Conservation (phyloP, 768 basidiomycete species). For the Hericium coralloides region DNA sequence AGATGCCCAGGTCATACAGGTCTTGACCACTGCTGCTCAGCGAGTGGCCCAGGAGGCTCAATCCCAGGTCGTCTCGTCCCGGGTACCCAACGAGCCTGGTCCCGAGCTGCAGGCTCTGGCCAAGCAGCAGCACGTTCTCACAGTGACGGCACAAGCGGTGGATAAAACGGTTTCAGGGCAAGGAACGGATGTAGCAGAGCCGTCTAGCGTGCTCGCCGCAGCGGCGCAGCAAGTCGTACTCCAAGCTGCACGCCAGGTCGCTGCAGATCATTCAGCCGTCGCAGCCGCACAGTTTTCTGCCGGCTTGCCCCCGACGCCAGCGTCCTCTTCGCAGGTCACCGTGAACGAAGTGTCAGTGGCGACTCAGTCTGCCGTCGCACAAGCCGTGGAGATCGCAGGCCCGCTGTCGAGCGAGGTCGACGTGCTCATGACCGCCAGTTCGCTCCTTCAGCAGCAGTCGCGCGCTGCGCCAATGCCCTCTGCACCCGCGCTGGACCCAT, state of each 20-base stretch:
- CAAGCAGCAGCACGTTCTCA: conserved; percentile 76
- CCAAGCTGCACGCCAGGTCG: conserved; percentile 59
- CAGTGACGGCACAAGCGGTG: conserved; percentile 63
- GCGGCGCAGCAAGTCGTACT: conserved; percentile 79
- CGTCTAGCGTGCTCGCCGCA: conserved; percentile 50
- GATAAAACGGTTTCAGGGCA: conserved; percentile 52
- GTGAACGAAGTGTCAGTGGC: conserved; percentile 50
- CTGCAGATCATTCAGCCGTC: conserved; percentile 37
- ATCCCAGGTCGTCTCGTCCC: conserved; percentile 50
- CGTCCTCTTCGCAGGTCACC: conserved; percentile 34
- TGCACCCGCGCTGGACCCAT: conserved; percentile 20
- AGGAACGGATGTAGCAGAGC: conserved; percentile 35
- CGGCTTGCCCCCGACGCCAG: conserved; percentile 26
- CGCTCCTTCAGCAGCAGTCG: conserved; percentile 39
- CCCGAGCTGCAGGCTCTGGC: conserved; percentile 57
- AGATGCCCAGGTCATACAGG: conserved; percentile 69
- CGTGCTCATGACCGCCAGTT: conserved; percentile 63
- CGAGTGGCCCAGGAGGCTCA: conserved; percentile 70
- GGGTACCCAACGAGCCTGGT: conserved; percentile 32
- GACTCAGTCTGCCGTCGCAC: conserved; percentile 72
- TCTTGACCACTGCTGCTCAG: conserved; percentile 68
- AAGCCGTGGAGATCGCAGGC: conserved; percentile 71
- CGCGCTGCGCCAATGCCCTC: conserved; percentile 21
- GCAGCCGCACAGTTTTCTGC: conserved; percentile 34
- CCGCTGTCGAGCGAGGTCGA: conserved; percentile 71